phyloP scores from a whole-genome alignment of 1,284 basidiomycete genomes.

The Ceratobasidium sp. region DNA sequence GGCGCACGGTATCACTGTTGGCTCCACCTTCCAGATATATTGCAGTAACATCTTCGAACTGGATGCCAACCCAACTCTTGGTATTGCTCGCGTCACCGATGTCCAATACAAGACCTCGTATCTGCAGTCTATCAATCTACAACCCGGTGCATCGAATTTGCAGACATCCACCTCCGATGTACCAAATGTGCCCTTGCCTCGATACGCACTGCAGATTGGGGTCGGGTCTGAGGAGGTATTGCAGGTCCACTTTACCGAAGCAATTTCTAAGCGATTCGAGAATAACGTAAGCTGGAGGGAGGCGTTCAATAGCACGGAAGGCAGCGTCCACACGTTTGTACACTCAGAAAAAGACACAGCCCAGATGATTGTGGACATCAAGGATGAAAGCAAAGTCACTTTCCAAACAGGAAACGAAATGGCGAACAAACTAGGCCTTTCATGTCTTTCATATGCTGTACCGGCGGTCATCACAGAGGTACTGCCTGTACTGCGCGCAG shows the following conservation, averaged over 20 bases:
- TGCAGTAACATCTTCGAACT: slow-evolving; percentile 63
- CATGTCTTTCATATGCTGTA: not conserved
- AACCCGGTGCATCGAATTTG: not conserved
- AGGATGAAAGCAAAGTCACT: not conserved
- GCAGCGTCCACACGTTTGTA: not conserved
- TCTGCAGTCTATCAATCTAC: not conserved
- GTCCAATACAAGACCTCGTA: not conserved
- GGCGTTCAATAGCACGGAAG: not conserved
- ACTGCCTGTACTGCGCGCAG: not conserved
- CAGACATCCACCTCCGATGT: no score
- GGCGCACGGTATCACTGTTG: not conserved
- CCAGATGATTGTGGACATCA: slow-evolving; percentile 1
- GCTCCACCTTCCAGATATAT: slow-evolving; percentile 46
- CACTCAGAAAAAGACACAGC: not conserved
- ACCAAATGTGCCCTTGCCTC: no score
- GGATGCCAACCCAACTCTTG: not conserved
- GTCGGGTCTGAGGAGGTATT: not conserved
- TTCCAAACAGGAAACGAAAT: slow-evolving; percentile 21
- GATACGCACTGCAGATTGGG: slow-evolving; percentile 5
- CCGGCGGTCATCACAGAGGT: not conserved
- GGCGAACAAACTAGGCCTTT: not conserved
- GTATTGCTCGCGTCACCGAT: not conserved
- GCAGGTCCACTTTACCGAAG: not conserved
- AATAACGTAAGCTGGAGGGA: not conserved
- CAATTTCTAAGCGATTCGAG: not conserved